Base-by-base conservation (phyloP, 2,329 filamentous ascomycete genomes). In the Bipolaris cookei region DNA sequence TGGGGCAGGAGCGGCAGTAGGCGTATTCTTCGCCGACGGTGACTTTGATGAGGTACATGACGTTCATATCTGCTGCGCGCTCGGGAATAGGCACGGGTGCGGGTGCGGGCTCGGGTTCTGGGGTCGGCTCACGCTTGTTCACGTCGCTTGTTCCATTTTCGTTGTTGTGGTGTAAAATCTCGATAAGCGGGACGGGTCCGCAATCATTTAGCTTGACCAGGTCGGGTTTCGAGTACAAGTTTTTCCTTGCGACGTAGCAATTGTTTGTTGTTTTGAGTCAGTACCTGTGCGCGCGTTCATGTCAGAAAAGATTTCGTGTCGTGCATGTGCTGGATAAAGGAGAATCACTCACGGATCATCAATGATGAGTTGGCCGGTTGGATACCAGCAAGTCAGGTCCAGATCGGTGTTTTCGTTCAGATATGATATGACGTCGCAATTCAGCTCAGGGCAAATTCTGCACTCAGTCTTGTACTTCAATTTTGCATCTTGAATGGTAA, bases 241-340 rank as follows among this genome's bases (percentile, higher is more conserved):
- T 61, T 16, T 67, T 72, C 25, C 62, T 54, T 1, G 69, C 63
- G 21, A 74, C 68, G 51, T 72, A 74, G 59, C 70, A 74, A 48
- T 72, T 72, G 52, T 71, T 68, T 20, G 67, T 69, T 23, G 71
- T 74, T 35, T 72, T 74, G 14, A 68, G 20, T 66, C 66, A 70
- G 51, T 67, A 68, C 5, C 68, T 72, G 21, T 13, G 14, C 7
- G 8, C 13, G 6, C 18, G 8, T 8, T 1, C 18, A 8, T 6
- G 32, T 46, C 16, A 46, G 42, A 6, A 23, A 16, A 16, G 6
- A n/a, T 30, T 39, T 5, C 14, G 32, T 25, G 5, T 2, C 2
- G 6, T 32, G 48, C 5, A 3, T 38, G 25, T 16, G 16, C 2
- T 2, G 13, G n/a, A 0, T 1, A 32, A 16, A 16, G 4, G 11